Conservation (phyloP, 2,329 filamentous ascomycete genomes). For the Dothidotthia symphoricarpi region DNA sequence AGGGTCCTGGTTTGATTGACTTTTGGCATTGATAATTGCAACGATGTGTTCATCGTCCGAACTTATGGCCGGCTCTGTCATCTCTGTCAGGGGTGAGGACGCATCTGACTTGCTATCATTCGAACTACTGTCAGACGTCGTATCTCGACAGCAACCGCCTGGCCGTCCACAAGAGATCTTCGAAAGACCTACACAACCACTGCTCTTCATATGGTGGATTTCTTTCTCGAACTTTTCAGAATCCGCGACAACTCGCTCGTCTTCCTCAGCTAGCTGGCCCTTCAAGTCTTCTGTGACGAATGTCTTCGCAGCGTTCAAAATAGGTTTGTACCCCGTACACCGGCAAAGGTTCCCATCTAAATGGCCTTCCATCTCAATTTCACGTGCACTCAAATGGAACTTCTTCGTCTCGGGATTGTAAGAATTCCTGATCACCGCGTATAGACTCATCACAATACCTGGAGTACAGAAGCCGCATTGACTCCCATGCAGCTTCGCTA, state of each 20-base stretch:
- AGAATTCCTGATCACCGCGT: constrained; percentile 78
- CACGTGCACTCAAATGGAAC: constrained; percentile 36
- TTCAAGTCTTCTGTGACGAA: constrained; percentile 62
- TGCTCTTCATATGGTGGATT: constrained; percentile 21
- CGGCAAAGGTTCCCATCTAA: constrained; percentile 90
- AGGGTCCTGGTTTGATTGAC: constrained; percentile 21
- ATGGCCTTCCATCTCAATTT: constrained; percentile 51
- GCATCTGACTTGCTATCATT: constrained; percentile 25
- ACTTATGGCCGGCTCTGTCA: constrained; percentile 24
- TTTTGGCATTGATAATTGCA: constrained; percentile 21
- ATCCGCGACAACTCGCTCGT: constrained; percentile 50
- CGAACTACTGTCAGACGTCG: constrained; percentile 30
- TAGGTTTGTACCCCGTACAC: constrained; percentile 90
- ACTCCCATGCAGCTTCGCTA: constrained; percentile 85
- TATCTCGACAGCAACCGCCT: constrained; percentile 41
- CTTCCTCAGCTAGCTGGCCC: constrained; percentile 50
- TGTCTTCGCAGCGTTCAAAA: constrained; percentile 86
- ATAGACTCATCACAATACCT: constrained; percentile 90
- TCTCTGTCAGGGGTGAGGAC: constrained; percentile 34
- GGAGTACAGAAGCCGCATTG: constrained; percentile 96
- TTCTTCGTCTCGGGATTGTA: constrained; percentile 37
- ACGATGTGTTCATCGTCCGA: constrained; percentile 32
- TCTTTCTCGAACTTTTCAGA: constrained; percentile 29
- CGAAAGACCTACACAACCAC: constrained; percentile 20
- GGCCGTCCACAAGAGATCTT: constrained; percentile 38